phyloP scores from a whole-genome alignment of 2,329 filamentous ascomycete genomes.

The Elsinoe batatas region DNA sequence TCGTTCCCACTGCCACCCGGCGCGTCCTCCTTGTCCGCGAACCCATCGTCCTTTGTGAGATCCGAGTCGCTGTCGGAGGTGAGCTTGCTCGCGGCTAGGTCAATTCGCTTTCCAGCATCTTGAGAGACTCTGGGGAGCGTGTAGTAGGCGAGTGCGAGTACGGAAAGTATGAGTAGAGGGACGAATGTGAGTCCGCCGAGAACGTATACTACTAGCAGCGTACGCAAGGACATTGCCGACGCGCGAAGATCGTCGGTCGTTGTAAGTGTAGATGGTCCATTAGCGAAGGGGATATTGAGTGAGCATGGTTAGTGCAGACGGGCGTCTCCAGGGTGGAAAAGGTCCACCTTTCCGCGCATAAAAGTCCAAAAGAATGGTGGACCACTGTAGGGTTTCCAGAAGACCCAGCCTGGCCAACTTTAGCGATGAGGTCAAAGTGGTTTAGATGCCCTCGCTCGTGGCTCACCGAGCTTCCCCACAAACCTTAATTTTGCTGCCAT shows the following conservation, averaged over 20 bases:
- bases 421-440: not conserved
- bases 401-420: not conserved
- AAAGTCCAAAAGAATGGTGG: not conserved
- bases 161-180: conserved; percentile 54
- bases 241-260: not conserved
- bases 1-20: conserved; percentile 59
- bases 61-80: conserved; percentile 33
- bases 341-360: too few relatives aligned
- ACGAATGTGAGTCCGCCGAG: conserved; percentile 82
- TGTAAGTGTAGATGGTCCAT: conserved; percentile 6
- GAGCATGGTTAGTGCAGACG: not conserved
- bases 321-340: too few relatives aligned
- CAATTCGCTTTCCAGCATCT: not conserved
- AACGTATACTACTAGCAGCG: conserved; percentile 66
- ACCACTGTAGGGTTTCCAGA: not conserved
- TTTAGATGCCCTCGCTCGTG: not conserved
- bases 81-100: conserved; percentile 19
- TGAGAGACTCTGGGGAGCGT: conserved; percentile 44
- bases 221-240: conserved; percentile 30
- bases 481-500: conserved; percentile 9
- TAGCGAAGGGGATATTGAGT: not conserved
- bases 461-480: conserved; percentile 9
- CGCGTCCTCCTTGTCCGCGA: conserved; percentile 45
- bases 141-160: conserved; percentile 59
- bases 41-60: conserved; percentile 26